A percentile compares a stretch with the other conserved stretches of the same genome.
Conservation (phyloP, 139 green algal species). For the Deuterostichococcus epilithicus region DNA sequence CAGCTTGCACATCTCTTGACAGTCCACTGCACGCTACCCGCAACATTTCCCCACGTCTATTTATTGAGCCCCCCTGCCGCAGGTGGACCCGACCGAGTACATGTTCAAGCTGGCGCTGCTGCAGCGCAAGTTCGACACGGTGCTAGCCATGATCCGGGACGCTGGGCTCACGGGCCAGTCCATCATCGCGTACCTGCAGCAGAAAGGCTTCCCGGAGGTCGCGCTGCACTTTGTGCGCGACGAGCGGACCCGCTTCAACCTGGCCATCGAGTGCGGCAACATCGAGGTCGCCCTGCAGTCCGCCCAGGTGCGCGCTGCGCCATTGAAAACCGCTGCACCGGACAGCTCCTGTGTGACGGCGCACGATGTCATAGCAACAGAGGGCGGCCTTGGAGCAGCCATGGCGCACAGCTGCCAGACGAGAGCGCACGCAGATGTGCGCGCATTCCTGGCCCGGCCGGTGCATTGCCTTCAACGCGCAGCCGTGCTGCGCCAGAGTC, state of each 20-base stretch:
- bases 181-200: conserved; percentile 97
- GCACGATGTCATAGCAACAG: too few species aligned
- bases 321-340: not conserved
- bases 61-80: conserved; percentile 6
- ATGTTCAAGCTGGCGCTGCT: conserved; percentile 98
- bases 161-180: conserved; percentile 86
- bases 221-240: conserved; percentile 93
- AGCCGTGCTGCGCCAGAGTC: too few species aligned
- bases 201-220: conserved; percentile 98
- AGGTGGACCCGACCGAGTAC: conserved; percentile 95
- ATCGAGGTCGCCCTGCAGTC: conserved; percentile 95
- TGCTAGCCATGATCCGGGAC: conserved; percentile 90
- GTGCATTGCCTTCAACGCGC: too few species aligned
- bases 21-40: not conserved
- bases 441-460: too few species aligned
- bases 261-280: conserved; percentile 94
- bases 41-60: not conserved
- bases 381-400: too few species aligned
- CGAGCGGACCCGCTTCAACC: conserved; percentile 92
- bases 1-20: not conserved
- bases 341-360: not conserved
- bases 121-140: conserved; percentile 89
- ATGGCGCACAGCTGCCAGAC: too few species aligned
- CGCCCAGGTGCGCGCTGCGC: conserved; percentile 60
- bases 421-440: too few species aligned